Conservation (phyloP, 306 rosid species). For the Gastrolobium villosum region DNA sequence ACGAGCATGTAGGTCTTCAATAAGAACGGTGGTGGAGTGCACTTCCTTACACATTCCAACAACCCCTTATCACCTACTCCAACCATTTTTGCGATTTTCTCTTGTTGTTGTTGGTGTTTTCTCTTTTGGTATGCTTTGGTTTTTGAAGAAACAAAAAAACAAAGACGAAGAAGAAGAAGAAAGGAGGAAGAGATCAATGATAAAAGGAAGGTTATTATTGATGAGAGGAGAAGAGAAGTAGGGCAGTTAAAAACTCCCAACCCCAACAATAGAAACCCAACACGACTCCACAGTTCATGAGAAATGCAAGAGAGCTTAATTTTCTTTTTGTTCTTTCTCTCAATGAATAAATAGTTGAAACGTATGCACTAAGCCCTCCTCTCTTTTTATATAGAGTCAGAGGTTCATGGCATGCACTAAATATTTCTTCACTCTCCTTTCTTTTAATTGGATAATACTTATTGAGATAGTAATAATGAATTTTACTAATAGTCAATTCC, state of each 20-base stretch:
- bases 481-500: no score
- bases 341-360: slow-evolving; percentile 56
- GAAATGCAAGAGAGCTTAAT: slow-evolving; percentile 64
- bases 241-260: slow-evolving; percentile 99
- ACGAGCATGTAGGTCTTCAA: slow-evolving; percentile 85
- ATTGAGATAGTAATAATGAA: neutral
- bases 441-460: neutral
- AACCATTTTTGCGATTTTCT: slow-evolving; percentile 42
- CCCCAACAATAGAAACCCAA: slow-evolving; percentile 99
- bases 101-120: neutral
- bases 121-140: neutral
- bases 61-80: slow-evolving; percentile 55
- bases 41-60: slow-evolving; percentile 74
- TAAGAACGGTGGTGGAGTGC: slow-evolving; percentile 88
- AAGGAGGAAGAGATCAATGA: neutral
- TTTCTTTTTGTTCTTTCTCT: slow-evolving; percentile 33
- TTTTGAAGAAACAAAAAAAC: slow-evolving; percentile 5
- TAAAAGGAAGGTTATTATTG: neutral
- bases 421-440: slow-evolving; percentile 29
- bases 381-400: slow-evolving; percentile 43
- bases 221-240: slow-evolving; percentile 84
- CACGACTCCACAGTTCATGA: slow-evolving; percentile 99
- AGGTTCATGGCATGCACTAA: slow-evolving; percentile 47
- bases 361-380: slow-evolving; percentile 62
- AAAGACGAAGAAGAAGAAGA: neutral